These are phyloP conservation scores for Gentiana dahurica DNA, from an alignment of 257 asterid genomes.

Conservation along the genomic window DNA sequence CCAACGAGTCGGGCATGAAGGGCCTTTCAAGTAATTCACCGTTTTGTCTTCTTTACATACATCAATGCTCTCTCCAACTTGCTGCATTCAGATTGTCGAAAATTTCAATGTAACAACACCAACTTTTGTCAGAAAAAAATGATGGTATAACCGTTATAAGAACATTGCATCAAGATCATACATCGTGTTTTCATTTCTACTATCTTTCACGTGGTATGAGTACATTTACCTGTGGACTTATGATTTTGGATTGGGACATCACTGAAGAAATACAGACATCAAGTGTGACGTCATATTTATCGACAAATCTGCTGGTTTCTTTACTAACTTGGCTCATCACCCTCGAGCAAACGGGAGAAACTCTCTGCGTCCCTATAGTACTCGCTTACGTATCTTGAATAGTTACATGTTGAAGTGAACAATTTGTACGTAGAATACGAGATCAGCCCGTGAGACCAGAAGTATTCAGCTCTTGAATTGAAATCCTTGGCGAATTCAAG, in stretches of 20 bases:
- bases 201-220: no score
- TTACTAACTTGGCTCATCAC: slow-evolving; percentile 43
- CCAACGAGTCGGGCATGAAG: slow-evolving; percentile 63
- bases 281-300: slow-evolving; percentile 56
- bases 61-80: slow-evolving; percentile 39
- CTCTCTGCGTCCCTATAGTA: slow-evolving; percentile 40
- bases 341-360: slow-evolving; percentile 37
- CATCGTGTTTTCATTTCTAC: no score
- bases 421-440: slow-evolving; percentile 51
- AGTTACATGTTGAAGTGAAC: slow-evolving; percentile 50
- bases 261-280: slow-evolving; percentile 66
- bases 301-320: slow-evolving; percentile 59
- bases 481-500: slow-evolving; percentile 53
- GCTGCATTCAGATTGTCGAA: slow-evolving; percentile 15
- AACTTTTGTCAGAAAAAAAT: neutral
- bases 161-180: neutral
- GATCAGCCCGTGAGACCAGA: slow-evolving; percentile 75
- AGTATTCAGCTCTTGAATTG: slow-evolving; percentile 60
- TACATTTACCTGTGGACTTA: slow-evolving; percentile 39
- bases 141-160: neutral
- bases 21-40: slow-evolving; percentile 42
- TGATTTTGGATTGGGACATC: slow-evolving; percentile 49
- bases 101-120: no score
- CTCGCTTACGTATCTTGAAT: slow-evolving; percentile 54
- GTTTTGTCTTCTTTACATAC: slow-evolving; percentile 62